These are phyloP conservation scores for Chlamydomonas reinhardtii DNA, from an alignment of 163 green algal genomes.

Conservation along the genomic window DNA sequence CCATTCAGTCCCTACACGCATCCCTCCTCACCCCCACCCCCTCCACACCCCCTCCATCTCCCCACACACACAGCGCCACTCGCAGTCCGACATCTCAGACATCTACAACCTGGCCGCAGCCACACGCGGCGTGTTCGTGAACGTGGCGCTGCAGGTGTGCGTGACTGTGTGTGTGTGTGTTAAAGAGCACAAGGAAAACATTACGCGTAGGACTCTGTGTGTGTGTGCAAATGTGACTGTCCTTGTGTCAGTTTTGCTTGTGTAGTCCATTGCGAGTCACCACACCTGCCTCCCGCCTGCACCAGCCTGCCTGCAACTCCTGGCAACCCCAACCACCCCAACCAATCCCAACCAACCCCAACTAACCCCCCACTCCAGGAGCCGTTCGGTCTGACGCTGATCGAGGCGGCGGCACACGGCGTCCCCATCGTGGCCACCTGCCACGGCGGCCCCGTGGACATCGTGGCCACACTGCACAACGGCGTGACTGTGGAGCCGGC, in stretches of 20 bases:
- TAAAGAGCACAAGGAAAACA: no score
- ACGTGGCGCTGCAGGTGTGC: slow-evolving; percentile 87
- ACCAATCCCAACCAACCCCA: background rate
- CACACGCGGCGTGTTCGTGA: slow-evolving; percentile 94
- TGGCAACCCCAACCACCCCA: background rate
- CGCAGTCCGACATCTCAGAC: slow-evolving; percentile 92
- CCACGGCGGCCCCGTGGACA: slow-evolving; percentile 94
- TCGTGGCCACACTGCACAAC: slow-evolving; percentile 91
- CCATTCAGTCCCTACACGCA: no score
- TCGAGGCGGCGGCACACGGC: slow-evolving; percentile 95
- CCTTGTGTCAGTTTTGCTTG: no score
- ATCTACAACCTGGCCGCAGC: slow-evolving; percentile 92
- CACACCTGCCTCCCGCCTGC: no score
- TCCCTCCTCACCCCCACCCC: no score
- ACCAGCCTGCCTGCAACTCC: no score
- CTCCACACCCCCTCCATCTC: no score
- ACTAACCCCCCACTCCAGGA: slow-evolving; percentile 75
- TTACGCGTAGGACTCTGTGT: no score
- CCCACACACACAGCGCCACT: no score
- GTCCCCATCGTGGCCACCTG: slow-evolving; percentile 95
- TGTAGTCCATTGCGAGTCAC: no score
- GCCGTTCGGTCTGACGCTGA: slow-evolving; percentile 97
- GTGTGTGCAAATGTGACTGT: background rate
- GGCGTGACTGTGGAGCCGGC: slow-evolving; percentile 91
- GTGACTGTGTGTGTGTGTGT: background rate